Conservation (phyloP, 768 basidiomycete species). For the Lactifluus echinatus region DNA sequence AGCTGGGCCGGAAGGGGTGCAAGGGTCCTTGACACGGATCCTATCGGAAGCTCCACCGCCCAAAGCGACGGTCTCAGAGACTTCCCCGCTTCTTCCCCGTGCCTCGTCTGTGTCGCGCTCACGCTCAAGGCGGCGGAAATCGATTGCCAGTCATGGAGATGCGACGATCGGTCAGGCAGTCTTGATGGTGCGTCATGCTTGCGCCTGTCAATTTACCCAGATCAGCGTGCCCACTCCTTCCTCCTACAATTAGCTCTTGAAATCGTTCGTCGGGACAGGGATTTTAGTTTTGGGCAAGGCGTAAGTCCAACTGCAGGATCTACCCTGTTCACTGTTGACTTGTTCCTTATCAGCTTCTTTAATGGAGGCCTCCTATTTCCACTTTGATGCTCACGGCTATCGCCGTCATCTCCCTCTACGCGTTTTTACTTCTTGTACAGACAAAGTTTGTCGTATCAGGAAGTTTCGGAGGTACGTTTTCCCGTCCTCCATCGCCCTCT, state of each 20-base stretch:
- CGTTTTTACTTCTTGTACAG: slow-evolving; percentile 84
- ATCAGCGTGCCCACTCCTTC: not conserved
- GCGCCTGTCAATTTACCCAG: not conserved
- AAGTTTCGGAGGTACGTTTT: slow-evolving; percentile 80
- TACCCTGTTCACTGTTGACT: not conserved
- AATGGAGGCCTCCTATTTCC: slow-evolving; percentile 92
- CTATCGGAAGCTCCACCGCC: slow-evolving; percentile 9
- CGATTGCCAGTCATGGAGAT: slow-evolving; percentile 66
- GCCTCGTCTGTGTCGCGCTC: slow-evolving; percentile 36
- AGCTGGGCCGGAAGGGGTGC: not conserved
- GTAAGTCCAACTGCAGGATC: slow-evolving; percentile 36
- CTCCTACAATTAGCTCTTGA: slow-evolving; percentile 56
- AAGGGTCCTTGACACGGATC: slow-evolving; percentile 4
- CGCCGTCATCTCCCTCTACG: slow-evolving; percentile 81
- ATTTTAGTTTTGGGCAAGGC: slow-evolving; percentile 94
- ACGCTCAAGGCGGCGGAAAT: slow-evolving; percentile 43
- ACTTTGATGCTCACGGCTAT: slow-evolving; percentile 66
- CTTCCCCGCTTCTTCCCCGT: slow-evolving; percentile 45
- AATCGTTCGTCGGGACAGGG: slow-evolving; percentile 93
- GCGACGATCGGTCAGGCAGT: slow-evolving; percentile 88
- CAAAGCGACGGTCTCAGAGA: slow-evolving; percentile 32
- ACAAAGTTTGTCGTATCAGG: slow-evolving; percentile 86
- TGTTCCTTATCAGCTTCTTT: slow-evolving; percentile 57
- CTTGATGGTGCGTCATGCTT: slow-evolving; percentile 78
- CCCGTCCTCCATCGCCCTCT: not conserved